phyloP scores from a whole-genome alignment of 352 stramenopile genomes.

The Phytopythium litorale region DNA sequence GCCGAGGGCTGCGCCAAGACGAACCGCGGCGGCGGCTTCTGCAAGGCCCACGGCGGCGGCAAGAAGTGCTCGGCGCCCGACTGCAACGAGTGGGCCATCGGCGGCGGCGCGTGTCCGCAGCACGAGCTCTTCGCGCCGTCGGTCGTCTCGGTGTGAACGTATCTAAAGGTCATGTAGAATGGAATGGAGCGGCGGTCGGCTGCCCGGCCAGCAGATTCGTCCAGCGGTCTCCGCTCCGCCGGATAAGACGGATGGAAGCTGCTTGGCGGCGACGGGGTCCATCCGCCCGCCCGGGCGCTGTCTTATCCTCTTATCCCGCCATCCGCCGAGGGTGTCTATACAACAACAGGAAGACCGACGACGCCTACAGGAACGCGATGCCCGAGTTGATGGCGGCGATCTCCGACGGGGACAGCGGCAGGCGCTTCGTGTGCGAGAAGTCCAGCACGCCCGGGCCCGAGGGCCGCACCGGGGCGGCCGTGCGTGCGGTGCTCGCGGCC shows the following conservation, averaged over 20 bases:
- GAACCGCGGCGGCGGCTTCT: slow-evolving; percentile 75
- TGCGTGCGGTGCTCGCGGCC: slow-evolving; percentile 12
- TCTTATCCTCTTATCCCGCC: slow-evolving; percentile 21
- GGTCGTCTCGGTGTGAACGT: slow-evolving; percentile 44
- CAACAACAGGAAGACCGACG: neutral
- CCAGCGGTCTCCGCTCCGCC: no score
- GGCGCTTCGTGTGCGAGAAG: slow-evolving; percentile 58
- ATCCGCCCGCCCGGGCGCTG: neutral
- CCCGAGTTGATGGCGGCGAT: slow-evolving; percentile 81
- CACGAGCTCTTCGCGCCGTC: slow-evolving; percentile 52
- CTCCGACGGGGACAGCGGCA: slow-evolving; percentile 60
- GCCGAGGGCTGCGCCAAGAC: slow-evolving; percentile 63
- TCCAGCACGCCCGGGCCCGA: slow-evolving; percentile 62
- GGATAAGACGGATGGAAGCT: no score
- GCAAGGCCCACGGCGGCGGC: slow-evolving; percentile 73
- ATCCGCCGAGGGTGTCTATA: neutral
- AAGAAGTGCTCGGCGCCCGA: slow-evolving; percentile 61
- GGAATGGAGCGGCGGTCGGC: neutral
- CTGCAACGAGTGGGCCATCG: slow-evolving; percentile 74
- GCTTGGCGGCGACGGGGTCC: no score
- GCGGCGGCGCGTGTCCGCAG: slow-evolving; percentile 58
- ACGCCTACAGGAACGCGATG: slow-evolving; percentile 60
- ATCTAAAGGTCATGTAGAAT: neutral
- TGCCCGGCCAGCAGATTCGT: no score
- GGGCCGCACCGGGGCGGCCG: slow-evolving; percentile 31